Evolutionary conservation across 1,284 basidiomycete species (phyloP).

Genomic region (Trichosporon sp.): DNA sequence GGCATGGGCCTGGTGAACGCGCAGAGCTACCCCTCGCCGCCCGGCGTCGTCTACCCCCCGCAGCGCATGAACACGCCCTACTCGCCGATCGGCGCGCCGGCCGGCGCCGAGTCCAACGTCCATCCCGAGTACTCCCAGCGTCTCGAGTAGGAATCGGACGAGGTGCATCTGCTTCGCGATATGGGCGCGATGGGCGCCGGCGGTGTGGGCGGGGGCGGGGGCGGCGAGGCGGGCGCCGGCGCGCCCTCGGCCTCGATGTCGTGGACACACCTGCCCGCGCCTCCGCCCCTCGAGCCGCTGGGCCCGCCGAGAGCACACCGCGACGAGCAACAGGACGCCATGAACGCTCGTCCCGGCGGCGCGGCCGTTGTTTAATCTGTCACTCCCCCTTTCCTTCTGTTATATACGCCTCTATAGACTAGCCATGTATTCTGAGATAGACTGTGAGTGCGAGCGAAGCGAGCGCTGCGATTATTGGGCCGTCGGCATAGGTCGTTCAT

Average conservation of each 20-base stretch:
- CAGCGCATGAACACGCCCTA: neutral
- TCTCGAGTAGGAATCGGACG: constrained; percentile 5
- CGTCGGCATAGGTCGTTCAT: too few relatives aligned
- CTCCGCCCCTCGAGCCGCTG: too few relatives aligned
- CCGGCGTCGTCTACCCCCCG: neutral
- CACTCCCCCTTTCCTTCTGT: neutral
- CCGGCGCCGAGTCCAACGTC: neutral
- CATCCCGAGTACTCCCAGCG: neutral
- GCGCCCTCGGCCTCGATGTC: too few relatives aligned
- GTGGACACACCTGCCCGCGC: too few relatives aligned
- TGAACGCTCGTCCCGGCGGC: neutral
- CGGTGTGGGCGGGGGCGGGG: too few relatives aligned
- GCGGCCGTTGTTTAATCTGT: neutral
- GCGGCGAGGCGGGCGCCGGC: too few relatives aligned
- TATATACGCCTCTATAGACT: neutral
- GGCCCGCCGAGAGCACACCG: too few relatives aligned
- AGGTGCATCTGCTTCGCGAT: neutral
- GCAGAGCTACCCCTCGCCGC: neutral
- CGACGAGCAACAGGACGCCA: neutral
- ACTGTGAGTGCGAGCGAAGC: neutral
- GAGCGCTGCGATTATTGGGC: neutral
- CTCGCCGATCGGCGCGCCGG: neutral
- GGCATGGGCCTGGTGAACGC: neutral
- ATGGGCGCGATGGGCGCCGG: neutral
- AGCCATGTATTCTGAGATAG: neutral